phyloP scores from a whole-genome alignment of 2,329 filamentous ascomycete genomes.

The Dactylella cylindrospora region DNA sequence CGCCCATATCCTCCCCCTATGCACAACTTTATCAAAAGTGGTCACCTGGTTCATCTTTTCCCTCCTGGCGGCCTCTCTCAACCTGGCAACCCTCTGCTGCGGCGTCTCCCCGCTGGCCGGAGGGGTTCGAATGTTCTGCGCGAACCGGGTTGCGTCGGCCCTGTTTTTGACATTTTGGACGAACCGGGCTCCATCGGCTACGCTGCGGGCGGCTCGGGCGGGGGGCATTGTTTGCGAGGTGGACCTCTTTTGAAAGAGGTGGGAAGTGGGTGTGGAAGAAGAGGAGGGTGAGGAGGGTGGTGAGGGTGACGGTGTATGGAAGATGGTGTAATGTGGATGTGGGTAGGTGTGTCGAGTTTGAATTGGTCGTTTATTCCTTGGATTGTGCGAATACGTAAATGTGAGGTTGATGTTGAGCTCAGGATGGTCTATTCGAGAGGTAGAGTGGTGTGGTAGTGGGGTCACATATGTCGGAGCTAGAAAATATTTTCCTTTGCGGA shows the following conservation, averaged over 20 bases:
- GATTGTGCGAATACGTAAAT: background rate
- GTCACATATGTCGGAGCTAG: too few relatives aligned
- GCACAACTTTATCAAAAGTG: conserved; percentile 59
- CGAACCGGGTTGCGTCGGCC: conserved; percentile 41
- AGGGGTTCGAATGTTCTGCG: conserved; percentile 36
- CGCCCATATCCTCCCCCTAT: conserved; percentile 60
- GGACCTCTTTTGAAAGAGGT: too few relatives aligned
- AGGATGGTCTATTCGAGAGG: too few relatives aligned
- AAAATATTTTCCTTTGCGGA: too few relatives aligned
- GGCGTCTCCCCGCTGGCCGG: conserved; percentile 54
- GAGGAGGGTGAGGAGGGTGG: too few relatives aligned
- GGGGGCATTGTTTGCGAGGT: conserved; percentile 33
- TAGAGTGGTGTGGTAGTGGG: conserved; percentile 18
- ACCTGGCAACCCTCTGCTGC: conserved; percentile 59
- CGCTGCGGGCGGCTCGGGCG: conserved; percentile 29
- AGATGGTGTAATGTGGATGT: too few relatives aligned
- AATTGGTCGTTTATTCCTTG: background rate
- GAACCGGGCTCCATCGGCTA: conserved; percentile 41
- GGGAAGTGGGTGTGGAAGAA: too few relatives aligned
- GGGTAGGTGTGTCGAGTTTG: too few relatives aligned
- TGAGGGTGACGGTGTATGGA: too few relatives aligned
- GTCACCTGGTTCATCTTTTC: conserved; percentile 58
- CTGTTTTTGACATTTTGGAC: conserved; percentile 41
- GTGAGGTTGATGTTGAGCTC: too few relatives aligned
- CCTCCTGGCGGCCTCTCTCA: conserved; percentile 56